Evolutionary conservation across 352 stramenopile genomes (phyloP), one percentile per base, ranked within the genome.

Genomic region (Pythium phragmiticola): DNA sequence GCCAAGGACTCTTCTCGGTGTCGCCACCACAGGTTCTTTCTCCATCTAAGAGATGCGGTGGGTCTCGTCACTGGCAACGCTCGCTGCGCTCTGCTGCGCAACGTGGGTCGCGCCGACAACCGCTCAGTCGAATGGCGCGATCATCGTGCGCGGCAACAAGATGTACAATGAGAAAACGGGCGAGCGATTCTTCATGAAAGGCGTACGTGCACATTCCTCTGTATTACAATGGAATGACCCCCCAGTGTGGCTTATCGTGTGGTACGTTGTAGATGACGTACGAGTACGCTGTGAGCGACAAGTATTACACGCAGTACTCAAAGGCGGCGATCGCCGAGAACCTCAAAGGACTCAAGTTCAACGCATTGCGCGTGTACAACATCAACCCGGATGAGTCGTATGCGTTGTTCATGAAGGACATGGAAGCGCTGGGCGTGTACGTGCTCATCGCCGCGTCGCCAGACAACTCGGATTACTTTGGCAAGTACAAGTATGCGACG

Each of bases 101-200:
- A 21, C 53, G 7, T 47, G 19, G 51, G 36, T 65, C 21, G n/a
- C 57, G 36, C 49, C 42, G 28, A 50, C 28, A 0, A 19, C 23
- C 33, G 63, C 56, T 9, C 47, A 53, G 23, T 68, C 61, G 13
- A 68, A 68, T n/a, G 77, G 77, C 53, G 76, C 81, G 50, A 78
- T 93, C 52, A 30, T 95, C 57, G 61, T 95, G 63, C 84, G 85
- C 51, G 87, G 87, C 53, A 93, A 92, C 81, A 93, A 95, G 62
- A 80, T 95, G 71, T 95, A 90, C 73, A 89, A 95, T 65, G 69
- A 69, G 36, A 89, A 89, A 21, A 82, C 84, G 11, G 78, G 80
- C 66, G 82, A 94, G 64, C 87, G 87, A 41, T 95, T 95, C 68
- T 86, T 94, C 70, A 91, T 95, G 57, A 90, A 92, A 69, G 86